Conservation (phyloP, 306 rosid genomes). For the Rosa multiflora region DNA sequence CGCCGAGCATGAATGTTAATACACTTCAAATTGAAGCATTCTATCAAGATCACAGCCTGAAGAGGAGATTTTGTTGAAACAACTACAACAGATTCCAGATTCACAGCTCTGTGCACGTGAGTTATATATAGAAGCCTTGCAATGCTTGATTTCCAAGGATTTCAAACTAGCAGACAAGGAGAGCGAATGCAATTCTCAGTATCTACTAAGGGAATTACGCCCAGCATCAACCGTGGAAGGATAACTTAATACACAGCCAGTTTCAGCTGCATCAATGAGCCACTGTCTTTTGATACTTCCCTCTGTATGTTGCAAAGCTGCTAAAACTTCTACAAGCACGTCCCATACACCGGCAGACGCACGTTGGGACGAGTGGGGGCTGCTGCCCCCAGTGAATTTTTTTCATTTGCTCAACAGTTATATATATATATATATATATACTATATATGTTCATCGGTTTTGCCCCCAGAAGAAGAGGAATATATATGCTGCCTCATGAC, state of each 20-base stretch:
- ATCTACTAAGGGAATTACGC: neutral
- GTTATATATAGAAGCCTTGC: neutral
- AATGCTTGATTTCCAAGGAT: neutral
- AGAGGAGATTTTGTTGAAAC: neutral
- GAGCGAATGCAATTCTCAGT: neutral
- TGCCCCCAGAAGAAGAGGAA: too few species aligned
- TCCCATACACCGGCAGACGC: conserved; percentile 42
- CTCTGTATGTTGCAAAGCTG: conserved; percentile 74
- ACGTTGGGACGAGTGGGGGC: too few species aligned
- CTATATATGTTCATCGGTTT: too few species aligned
- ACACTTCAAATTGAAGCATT: neutral
- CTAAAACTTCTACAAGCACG: conserved; percentile 70
- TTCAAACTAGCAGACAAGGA: neutral
- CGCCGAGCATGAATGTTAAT: neutral
- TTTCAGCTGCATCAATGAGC: conserved; percentile 82
- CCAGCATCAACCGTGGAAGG: conserved; percentile 70
- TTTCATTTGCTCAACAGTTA: too few species aligned
- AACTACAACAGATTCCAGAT: neutral
- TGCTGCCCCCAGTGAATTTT: too few species aligned
- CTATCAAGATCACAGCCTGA: neutral
- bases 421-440: too few species aligned
- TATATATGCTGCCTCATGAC: too few species aligned
- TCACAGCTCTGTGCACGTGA: neutral
- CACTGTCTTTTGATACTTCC: conserved; percentile 72
- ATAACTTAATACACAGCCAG: conserved; percentile 72